phyloP scores from a whole-genome alignment of 345 rosid species.

The Mangifera indica region DNA sequence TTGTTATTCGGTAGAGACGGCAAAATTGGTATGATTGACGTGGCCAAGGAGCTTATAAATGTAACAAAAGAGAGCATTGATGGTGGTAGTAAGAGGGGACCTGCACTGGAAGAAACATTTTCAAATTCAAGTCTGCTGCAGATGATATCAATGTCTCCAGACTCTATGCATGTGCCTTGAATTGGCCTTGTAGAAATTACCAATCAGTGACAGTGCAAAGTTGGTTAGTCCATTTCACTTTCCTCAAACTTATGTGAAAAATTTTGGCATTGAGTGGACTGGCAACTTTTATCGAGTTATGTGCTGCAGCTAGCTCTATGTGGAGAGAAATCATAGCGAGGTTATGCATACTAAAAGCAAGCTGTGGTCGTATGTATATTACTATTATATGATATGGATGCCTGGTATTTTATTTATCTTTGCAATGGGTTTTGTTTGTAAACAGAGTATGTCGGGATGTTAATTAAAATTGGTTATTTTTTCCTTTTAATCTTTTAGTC shows the following conservation, averaged over 20 bases:
- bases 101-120: slow-evolving; percentile 74
- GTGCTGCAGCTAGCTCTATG: neutral
- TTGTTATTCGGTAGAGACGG: slow-evolving; percentile 73
- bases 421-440: neutral
- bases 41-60: slow-evolving; percentile 66
- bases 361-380: neutral
- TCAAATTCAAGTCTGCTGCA: slow-evolving; percentile 87
- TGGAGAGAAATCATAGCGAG: neutral
- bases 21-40: slow-evolving; percentile 68
- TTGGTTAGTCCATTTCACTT: neutral
- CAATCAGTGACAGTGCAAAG: neutral
- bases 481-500: too few species aligned
- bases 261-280: too few species aligned
- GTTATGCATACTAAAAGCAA: neutral
- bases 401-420: neutral
- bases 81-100: slow-evolving; percentile 47
- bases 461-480: too few species aligned
- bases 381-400: neutral
- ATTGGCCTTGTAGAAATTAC: neutral
- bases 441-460: neutral
- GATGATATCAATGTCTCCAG: slow-evolving; percentile 92
- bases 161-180: slow-evolving; percentile 49
- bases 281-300: too few species aligned
- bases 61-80: slow-evolving; percentile 46
- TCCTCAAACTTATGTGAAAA: too few species aligned